Conservation (phyloP, 2,329 filamentous ascomycete genomes). For the Monascus ruber region DNA sequence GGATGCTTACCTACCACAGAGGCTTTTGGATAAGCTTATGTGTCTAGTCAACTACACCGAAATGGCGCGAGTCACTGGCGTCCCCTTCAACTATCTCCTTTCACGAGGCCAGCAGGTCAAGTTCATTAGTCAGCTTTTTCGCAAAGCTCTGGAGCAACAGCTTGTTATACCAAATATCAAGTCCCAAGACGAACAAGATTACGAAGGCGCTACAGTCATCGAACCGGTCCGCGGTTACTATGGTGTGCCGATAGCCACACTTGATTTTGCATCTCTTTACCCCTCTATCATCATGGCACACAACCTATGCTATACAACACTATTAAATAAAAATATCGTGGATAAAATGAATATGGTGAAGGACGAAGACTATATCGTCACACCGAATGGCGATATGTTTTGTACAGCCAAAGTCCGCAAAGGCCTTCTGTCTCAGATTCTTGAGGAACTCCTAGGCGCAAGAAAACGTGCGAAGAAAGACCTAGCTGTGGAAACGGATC, state of each 20-base stretch:
- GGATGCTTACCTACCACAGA: conserved; percentile 88
- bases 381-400: conserved; percentile 88
- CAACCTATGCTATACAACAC: conserved; percentile 93
- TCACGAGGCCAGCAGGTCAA: conserved; percentile 92
- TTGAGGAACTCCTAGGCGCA: conserved; percentile 82
- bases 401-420: conserved; percentile 81
- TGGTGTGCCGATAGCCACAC: conserved; percentile 84
- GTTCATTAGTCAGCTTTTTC: conserved; percentile 93
- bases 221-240: conserved; percentile 91
- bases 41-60: conserved; percentile 99
- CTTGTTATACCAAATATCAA: conserved; percentile 84
- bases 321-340: conserved; percentile 66
- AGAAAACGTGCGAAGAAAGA: conserved; percentile 93
- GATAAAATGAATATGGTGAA: conserved; percentile 68
- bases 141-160: conserved; percentile 85
- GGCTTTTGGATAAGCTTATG: conserved; percentile 93
- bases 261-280: conserved; percentile 97
- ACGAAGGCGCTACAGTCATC: conserved; percentile 96
- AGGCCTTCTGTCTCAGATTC: conserved; percentile 83
- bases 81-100: conserved; percentile 90
- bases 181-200: conserved; percentile 70
- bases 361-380: conserved; percentile 92
- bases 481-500: conserved; percentile 75
- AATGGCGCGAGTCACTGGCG: conserved; percentile 98
- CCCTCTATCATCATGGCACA: conserved; percentile 98